Evolutionary conservation across 768 basidiomycete species (phyloP), one percentile per base, ranked within the genome.

Genomic region (Boletus tomentosulus): DNA sequence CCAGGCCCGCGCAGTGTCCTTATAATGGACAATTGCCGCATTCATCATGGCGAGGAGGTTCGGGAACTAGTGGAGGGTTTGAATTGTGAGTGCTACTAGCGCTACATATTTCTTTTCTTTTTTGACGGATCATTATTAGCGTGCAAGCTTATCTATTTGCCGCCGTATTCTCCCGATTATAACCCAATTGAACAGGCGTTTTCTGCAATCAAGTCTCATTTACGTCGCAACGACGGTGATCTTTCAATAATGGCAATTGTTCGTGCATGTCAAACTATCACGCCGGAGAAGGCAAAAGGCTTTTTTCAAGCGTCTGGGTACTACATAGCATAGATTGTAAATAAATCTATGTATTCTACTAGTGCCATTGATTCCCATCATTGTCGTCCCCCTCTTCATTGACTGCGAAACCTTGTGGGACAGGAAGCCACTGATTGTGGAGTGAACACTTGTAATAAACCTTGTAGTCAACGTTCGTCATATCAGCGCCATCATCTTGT

Each of bases 91-190:
- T 56, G n/a, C 16, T 33, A n/a, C 30, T 31, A 27, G 27, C 27
- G 27, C 27, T 6, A 3, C 27, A 6, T 27, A 27, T 6, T 3
- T 6, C 27, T 27, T 27, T 27, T 27, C 27, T 6, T 27, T 27
- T 27, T 27, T 27, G 27, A 27, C 6, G 27, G 22, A 28, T 25
- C 4, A 35, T n/a, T 13, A 46, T 1, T 53, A 62, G 65, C 58
- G 0, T 68, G 61, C 31, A 63, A 60, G 9, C 62, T 69, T 6
- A 58, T 67, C 22, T 70, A 55, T 43, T 50, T 72, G 1, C 67
- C 65, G 0, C 69, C 69, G 0, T 57, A n/a, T n/a, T n/a, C n/a
- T n/a, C n/a, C n/a, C n/a, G n/a, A n/a, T n/a, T n/a, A n/a, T n/a
- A n/a, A n/a, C 37, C 72, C 66, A 0, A 72, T 73, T 35, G 64